Evolutionary conservation across 345 rosid genomes (phyloP).

Genomic region (Gossypium australe): DNA sequence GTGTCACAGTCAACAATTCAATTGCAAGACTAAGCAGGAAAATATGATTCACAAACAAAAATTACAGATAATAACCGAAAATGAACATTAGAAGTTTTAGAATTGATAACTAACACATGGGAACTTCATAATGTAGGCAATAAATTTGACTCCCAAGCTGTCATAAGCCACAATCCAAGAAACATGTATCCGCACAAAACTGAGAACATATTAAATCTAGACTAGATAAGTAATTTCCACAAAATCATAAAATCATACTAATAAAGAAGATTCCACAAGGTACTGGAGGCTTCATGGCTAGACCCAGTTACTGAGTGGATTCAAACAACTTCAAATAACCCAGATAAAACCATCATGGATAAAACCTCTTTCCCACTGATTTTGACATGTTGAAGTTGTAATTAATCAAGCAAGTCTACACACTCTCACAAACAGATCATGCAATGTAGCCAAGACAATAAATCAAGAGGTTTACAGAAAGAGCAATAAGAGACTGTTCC

Average conservation of each 20-base stretch:
- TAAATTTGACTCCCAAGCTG: not conserved
- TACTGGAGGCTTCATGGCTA: not conserved
- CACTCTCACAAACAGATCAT: not conserved
- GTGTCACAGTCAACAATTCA: slow-evolving; percentile 6
- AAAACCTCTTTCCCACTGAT: not conserved
- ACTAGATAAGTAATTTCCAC: not conserved
- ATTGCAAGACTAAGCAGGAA: not conserved
- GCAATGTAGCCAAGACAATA: no score
- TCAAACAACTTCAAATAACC: not conserved
- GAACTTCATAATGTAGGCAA: not conserved
- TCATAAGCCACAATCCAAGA: not conserved
- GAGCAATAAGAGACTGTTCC: not conserved
- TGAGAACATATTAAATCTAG: not conserved
- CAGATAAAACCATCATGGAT: not conserved
- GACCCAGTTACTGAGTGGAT: not conserved
- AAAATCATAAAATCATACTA: not conserved
- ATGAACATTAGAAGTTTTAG: not conserved
- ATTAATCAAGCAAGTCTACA: not conserved
- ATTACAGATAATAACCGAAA: not conserved
- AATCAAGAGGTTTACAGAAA: no score
- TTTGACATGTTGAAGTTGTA: not conserved
- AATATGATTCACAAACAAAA: not conserved
- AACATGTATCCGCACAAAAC: not conserved
- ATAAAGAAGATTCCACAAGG: not conserved
- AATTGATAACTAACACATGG: not conserved